Evolutionary conservation across 805 yeast genomes (phyloP).

Genomic region (Candida broadrunensis): DNA sequence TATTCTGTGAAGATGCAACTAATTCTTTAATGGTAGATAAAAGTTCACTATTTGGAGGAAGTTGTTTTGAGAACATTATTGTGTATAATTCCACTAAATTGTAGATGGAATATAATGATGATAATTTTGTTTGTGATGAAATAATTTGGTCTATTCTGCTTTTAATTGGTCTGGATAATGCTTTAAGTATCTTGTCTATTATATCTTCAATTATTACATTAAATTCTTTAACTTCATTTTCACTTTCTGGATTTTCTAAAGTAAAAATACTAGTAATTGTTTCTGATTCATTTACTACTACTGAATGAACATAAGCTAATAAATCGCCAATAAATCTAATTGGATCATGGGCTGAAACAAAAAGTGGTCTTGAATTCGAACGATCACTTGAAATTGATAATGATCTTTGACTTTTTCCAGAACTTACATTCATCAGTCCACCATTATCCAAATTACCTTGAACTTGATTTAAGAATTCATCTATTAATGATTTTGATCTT

Average conservation of each 20-base stretch:
- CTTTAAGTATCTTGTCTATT: constrained; percentile 48
- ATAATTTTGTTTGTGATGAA: constrained; percentile 58
- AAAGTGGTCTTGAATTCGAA: constrained; percentile 43
- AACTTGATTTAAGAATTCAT: constrained; percentile 65
- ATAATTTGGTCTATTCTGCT: constrained; percentile 67
- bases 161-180: constrained; percentile 58
- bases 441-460: constrained; percentile 25
- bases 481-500: constrained; percentile 61
- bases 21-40: constrained; percentile 21
- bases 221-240: constrained; percentile 22
- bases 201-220: constrained; percentile 30
- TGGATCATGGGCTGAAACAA: constrained; percentile 74
- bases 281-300: constrained; percentile 85
- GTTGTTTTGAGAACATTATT: constrained; percentile 59
- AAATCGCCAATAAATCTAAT: constrained; percentile 81
- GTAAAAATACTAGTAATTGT: constrained; percentile 59
- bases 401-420: constrained; percentile 2
- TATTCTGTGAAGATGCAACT: constrained; percentile 22
- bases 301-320: constrained; percentile 81
- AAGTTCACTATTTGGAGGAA: constrained; percentile 17
- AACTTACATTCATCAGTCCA: neutral
- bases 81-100: constrained; percentile 66
- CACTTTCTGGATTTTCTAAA: constrained; percentile 12
- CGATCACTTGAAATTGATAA: constrained; percentile 2
- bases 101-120: constrained; percentile 54